Conservation (phyloP, 2,329 filamentous ascomycete genomes). For the Scorias spongiosa region DNA sequence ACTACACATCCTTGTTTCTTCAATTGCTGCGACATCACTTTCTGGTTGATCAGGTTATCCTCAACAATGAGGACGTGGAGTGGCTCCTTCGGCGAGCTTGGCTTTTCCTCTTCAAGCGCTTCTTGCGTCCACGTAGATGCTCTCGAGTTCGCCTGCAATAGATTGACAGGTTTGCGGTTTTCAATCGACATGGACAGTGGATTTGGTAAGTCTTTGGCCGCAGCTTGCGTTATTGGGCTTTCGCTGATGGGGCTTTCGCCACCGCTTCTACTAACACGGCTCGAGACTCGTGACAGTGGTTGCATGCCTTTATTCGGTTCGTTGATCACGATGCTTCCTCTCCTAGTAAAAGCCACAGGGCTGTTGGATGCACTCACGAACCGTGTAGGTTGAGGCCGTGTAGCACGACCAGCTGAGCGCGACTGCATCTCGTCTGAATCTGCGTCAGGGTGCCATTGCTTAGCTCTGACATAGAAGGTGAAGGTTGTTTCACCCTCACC, state of each 20-base stretch:
- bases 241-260: background rate
- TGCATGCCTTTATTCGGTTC: constrained; percentile 1
- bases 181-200: background rate
- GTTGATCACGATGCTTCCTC: constrained; percentile 9
- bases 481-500: constrained; percentile 44
- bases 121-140: background rate
- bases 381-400: background rate
- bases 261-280: background rate
- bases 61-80: constrained; percentile 8
- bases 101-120: background rate
- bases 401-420: background rate
- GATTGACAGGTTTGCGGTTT: background rate
- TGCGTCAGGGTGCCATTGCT: constrained; percentile 6
- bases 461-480: constrained; percentile 48
- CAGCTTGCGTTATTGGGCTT: background rate
- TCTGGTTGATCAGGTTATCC: constrained; percentile 17
- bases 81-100: background rate
- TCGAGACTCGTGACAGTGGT: background rate
- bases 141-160: background rate
- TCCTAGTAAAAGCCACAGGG: constrained; percentile 10
- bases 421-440: constrained; percentile 1
- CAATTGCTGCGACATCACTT: constrained; percentile 13
- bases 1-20: constrained; percentile 12
- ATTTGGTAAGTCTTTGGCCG: background rate
- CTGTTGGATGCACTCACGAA: constrained; percentile 13